Conservation (phyloP, 768 basidiomycete species). For the Termitomyces heimii region DNA sequence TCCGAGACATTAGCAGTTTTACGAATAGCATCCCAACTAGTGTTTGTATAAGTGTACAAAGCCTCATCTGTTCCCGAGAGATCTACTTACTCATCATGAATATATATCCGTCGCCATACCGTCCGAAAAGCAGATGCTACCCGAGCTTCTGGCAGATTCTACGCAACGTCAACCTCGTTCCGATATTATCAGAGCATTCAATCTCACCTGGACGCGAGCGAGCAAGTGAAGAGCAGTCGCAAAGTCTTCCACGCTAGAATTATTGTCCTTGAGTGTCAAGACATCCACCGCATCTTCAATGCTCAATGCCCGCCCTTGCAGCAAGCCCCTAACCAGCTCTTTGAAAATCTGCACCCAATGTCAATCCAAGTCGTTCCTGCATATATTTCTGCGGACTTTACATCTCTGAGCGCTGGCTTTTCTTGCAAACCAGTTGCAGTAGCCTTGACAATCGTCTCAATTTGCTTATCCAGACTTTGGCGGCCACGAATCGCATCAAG, state of each 20-base stretch:
- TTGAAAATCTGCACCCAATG: constrained; percentile 53
- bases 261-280: constrained; percentile 80
- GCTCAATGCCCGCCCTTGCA: constrained; percentile 70
- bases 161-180: not conserved
- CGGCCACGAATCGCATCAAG: constrained; percentile 44
- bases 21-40: constrained; percentile 74
- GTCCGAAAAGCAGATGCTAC: constrained; percentile 63
- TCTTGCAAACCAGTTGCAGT: constrained; percentile 45
- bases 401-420: constrained; percentile 46
- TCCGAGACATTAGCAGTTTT: constrained; percentile 75
- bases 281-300: constrained; percentile 82
- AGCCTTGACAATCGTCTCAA: constrained; percentile 52
- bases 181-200: not conserved
- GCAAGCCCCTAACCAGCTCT: constrained; percentile 55
- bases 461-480: constrained; percentile 62
- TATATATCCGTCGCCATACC: constrained; percentile 84
- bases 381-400: constrained; percentile 19
- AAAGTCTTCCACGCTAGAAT: constrained; percentile 52
- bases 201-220: constrained; percentile 42
- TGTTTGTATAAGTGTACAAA: not conserved
- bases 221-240: constrained; percentile 65
- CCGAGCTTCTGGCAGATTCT: constrained; percentile 71
- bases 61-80: not conserved
- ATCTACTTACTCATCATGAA: constrained; percentile 76
- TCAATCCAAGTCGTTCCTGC: not conserved